phyloP scores from a whole-genome alignment of 371 early-diverging fungal species.

The Dichotomocladium elegans region DNA sequence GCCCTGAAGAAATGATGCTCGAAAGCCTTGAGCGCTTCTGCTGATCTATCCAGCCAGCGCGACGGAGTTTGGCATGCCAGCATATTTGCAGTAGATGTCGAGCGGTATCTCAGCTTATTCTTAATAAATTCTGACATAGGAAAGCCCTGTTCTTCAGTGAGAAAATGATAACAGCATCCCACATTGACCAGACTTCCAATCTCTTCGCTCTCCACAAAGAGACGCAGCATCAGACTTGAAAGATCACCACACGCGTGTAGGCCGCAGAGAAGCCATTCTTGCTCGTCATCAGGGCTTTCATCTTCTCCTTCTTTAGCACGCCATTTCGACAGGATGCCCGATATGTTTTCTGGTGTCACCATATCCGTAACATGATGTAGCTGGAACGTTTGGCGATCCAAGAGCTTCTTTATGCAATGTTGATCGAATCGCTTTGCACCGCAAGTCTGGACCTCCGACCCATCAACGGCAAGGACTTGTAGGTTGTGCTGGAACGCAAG shows the following conservation, averaged over 20 bases:
- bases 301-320: slow-evolving; percentile 8
- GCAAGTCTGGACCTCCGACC: slow-evolving; percentile 70
- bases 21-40: slow-evolving; percentile 58
- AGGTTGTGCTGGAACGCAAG: slow-evolving; percentile 66
- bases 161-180: slow-evolving; percentile 85
- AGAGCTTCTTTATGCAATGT: slow-evolving; percentile 13
- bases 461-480: slow-evolving; percentile 81
- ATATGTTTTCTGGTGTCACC: slow-evolving; percentile 48
- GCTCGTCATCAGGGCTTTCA: not conserved
- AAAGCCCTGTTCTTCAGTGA: slow-evolving; percentile 61
- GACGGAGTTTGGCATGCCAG: slow-evolving; percentile 82
- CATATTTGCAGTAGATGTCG: slow-evolving; percentile 75
- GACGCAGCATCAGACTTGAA: slow-evolving; percentile 64
- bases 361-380: slow-evolving; percentile 52
- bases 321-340: slow-evolving; percentile 28
- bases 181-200: slow-evolving; percentile 73
- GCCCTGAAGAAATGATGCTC: slow-evolving; percentile 74
- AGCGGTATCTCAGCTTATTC: slow-evolving; percentile 19
- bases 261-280: slow-evolving; percentile 73
- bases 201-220: slow-evolving; percentile 61
- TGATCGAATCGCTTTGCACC: slow-evolving; percentile 68
- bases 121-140: slow-evolving; percentile 52
- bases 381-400: not conserved
- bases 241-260: slow-evolving; percentile 88
- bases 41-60: slow-evolving; percentile 64